A percentile compares a stretch with the other conserved stretches of the same genome.
phyloP scores from a whole-genome alignment of 305 asterid genomes.

The Fraxinus floribunda region DNA sequence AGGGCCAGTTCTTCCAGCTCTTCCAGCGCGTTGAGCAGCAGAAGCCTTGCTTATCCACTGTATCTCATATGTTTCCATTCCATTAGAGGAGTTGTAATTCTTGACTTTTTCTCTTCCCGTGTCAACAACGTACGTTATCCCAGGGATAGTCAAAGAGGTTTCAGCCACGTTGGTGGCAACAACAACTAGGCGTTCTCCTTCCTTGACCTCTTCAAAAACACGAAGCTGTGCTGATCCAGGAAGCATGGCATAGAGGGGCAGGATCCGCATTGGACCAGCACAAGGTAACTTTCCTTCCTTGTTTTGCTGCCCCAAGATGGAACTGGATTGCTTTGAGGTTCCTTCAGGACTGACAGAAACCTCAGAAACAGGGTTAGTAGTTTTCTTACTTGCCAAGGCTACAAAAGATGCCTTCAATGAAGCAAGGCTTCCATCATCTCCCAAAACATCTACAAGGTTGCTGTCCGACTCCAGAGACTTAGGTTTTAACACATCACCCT shows the following conservation, averaged over 20 bases:
- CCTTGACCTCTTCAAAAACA: neutral
- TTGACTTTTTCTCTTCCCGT: neutral
- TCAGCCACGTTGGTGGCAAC: neutral
- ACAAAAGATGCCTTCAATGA: neutral
- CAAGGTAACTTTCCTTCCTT: neutral
- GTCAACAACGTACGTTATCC: neutral
- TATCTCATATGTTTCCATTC: neutral
- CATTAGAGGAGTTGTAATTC: neutral
- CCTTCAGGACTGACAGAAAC: neutral
- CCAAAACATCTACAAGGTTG: neutral
- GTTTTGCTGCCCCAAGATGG: neutral
- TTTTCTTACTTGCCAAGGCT: neutral
- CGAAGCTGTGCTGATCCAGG: neutral
- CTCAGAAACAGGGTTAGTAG: neutral
- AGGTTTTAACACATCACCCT: neutral
- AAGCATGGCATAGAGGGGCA: neutral
- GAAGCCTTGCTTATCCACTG: neutral
- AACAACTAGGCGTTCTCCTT: neutral
- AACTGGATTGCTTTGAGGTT: neutral
- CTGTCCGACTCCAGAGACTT: neutral
- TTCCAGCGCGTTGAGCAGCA: neutral
- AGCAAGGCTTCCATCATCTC: neutral
- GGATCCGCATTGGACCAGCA: neutral
- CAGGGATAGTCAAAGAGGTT: neutral
- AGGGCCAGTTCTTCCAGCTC: neutral